These are phyloP conservation scores for Cercospora citrullina DNA, from an alignment of 2,329 filamentous ascomycete species.

Conservation along the genomic window DNA sequence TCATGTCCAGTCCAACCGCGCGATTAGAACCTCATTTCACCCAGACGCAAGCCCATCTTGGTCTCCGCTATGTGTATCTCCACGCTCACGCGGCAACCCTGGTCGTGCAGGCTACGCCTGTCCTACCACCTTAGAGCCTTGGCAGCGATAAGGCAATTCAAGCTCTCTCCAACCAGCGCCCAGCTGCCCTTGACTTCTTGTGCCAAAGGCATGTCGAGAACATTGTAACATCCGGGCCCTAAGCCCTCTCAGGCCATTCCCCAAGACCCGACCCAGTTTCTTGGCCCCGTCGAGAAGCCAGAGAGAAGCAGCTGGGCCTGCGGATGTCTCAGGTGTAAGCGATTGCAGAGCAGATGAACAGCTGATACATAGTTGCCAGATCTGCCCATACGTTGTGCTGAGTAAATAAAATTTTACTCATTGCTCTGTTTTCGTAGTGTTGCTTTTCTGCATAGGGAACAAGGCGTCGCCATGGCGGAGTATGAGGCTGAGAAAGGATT, in stretches of 20 bases:
- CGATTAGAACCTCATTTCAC: not conserved
- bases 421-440: not conserved
- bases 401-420: not conserved
- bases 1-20: not conserved
- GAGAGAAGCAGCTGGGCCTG: not conserved
- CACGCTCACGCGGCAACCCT: not conserved
- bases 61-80: not conserved
- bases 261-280: not conserved
- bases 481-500: conserved; percentile 17
- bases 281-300: not conserved
- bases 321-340: not conserved
- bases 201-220: not conserved
- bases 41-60: not conserved
- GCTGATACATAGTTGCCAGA: not conserved
- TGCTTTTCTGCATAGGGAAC: not conserved
- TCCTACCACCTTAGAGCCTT: conserved; percentile 17
- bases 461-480: conserved; percentile 3
- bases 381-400: not conserved
- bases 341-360: not conserved
- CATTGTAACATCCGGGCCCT: not conserved
- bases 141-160: conserved; percentile 22
- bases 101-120: not conserved
- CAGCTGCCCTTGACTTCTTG: conserved; percentile 3
- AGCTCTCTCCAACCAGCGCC: conserved; percentile 19
- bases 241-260: not conserved